Conservation (phyloP, 2,329 filamentous ascomycete species). For the Cladophialophora psammophila region DNA sequence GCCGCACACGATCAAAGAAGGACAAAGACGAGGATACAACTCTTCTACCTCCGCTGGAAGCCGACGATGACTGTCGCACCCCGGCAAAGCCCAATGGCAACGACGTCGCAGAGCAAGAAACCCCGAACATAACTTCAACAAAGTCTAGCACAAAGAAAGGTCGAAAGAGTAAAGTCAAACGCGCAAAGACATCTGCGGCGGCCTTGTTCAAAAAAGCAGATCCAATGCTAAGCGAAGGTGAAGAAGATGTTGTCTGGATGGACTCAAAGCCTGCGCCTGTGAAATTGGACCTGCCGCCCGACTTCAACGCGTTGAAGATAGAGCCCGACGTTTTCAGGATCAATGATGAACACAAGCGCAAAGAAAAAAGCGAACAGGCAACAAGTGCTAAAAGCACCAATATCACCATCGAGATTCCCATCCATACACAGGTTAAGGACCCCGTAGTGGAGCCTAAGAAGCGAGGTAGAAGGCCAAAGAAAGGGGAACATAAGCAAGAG, state of each 20-base stretch:
- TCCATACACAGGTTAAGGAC: constrained; percentile 22
- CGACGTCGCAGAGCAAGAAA: constrained; percentile 15
- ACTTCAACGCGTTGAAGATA: constrained; percentile 36
- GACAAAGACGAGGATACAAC: constrained; percentile 25
- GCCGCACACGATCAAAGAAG: constrained; percentile 37
- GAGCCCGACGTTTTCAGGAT: constrained; percentile 23
- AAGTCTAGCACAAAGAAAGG: constrained; percentile 33
- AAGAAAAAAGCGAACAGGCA: constrained; percentile 3
- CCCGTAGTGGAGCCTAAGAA: constrained; percentile 37
- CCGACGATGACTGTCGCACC: constrained; percentile 8
- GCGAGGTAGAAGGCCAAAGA: constrained; percentile 39
- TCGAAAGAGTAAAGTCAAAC: constrained; percentile 40
- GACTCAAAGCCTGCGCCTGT: constrained; percentile 38
- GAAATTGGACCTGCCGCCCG: constrained; percentile 38
- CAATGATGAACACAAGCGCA: constrained; percentile 7
- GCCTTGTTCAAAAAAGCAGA: constrained; percentile 32
- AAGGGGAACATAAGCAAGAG: constrained; percentile 21
- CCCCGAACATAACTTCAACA: constrained; percentile 10
- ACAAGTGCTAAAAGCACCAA: constrained; percentile 19
- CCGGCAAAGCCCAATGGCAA: constrained; percentile 10
- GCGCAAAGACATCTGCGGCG: constrained; percentile 40
- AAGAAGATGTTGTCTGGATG: constrained; percentile 40
- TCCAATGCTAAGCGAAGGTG: constrained; percentile 39
- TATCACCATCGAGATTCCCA: constrained; percentile 36
- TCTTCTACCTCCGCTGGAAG: background rate